Evolutionary conservation across 2,329 filamentous ascomycete species (phyloP), one percentile per base, ranked within the genome.

Genomic region (Ophiostoma quercus): DNA sequence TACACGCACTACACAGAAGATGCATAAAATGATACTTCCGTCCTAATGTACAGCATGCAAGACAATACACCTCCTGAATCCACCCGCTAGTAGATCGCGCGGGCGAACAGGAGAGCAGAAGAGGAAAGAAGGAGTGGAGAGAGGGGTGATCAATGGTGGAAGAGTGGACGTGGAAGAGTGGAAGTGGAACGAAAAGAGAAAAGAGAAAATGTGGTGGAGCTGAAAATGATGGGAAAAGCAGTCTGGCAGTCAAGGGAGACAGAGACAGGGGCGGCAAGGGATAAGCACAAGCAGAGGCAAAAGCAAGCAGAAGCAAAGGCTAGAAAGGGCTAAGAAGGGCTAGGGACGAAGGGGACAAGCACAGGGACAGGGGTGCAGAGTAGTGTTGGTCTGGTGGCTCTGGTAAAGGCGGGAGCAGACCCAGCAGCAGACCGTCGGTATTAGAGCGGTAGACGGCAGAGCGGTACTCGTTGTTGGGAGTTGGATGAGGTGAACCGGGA

Each of bases 41-140:
- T 57, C 11, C n/a, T 29, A 57, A 62, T 62, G 25, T 22, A 29
- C 6, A 25, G 22, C 3, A 60, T 16, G 22, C n/a, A 32, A 32
- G 57, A 62, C 57, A 62, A 57, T 32, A 14, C 54, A 25, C 54
- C 54, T 60, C 54, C 54, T 62, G 57, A 62, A 62, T 32, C 57
- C 25, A 32, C 25, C 11, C 25, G 14, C 57, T 62, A 62, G 57
- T 32, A 57, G 57, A 62, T 62, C 57, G 25, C 3, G 51, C 22
- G 22, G 22, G 51, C 11, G 22, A 34, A 62, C 51, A 57, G 25
- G 57, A 62, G 57, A 32, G 14, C 57, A 62, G 57, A 32, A 62
- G 32, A 16, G 14, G 25, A 34, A 32, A 62, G 57, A 62, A 57
- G 57, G 25, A 62, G 57, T 62, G 57, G 57, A 16, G 57, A 62